phyloP scores from a whole-genome alignment of 176 grass and related monocot genomes.

The Typha latifolia region DNA sequence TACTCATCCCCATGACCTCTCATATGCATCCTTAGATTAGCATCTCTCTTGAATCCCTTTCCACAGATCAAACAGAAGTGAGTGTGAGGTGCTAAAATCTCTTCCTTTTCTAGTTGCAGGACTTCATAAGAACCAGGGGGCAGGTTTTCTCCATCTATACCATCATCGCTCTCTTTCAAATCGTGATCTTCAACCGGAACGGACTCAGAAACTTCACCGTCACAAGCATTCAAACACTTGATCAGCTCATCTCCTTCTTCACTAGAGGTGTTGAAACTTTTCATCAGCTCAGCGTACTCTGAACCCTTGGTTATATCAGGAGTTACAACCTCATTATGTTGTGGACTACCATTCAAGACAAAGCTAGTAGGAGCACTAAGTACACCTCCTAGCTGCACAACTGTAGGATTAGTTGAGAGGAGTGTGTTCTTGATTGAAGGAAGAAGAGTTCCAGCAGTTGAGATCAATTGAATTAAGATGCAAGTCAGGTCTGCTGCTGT shows the following conservation, averaged over 20 bases:
- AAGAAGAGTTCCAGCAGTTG: conserved; percentile 46
- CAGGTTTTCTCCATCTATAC: conserved; percentile 15
- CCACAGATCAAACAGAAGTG: conserved; percentile 22
- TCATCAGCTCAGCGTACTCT: conserved; percentile 17
- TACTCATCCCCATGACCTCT: conserved; percentile 27
- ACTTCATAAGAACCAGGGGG: conserved; percentile 22
- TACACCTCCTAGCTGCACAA: not conserved
- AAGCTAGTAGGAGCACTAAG: too few relatives aligned
- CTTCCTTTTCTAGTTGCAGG: conserved; percentile 21
- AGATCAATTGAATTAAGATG: conserved; percentile 61
- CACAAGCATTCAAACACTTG: conserved; percentile 19
- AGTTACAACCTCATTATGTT: not conserved
- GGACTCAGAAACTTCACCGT: conserved; percentile 4
- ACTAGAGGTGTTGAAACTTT: not conserved
- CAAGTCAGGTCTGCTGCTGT: conserved; percentile 59
- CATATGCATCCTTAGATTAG: conserved; percentile 27
- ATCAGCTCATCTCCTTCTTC: conserved; percentile 22
- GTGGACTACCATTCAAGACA: not conserved
- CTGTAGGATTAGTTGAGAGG: conserved; percentile 5
- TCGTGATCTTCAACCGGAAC: conserved; percentile 9
- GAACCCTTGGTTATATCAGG: conserved; percentile 9
- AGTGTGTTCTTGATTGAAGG: conserved; percentile 15
- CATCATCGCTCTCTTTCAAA: not conserved
- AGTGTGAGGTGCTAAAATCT: conserved; percentile 25
- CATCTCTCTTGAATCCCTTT: conserved; percentile 28